Base-by-base conservation (phyloP, 352 stramenopile species). In the Globisporangium viniferum region DNA sequence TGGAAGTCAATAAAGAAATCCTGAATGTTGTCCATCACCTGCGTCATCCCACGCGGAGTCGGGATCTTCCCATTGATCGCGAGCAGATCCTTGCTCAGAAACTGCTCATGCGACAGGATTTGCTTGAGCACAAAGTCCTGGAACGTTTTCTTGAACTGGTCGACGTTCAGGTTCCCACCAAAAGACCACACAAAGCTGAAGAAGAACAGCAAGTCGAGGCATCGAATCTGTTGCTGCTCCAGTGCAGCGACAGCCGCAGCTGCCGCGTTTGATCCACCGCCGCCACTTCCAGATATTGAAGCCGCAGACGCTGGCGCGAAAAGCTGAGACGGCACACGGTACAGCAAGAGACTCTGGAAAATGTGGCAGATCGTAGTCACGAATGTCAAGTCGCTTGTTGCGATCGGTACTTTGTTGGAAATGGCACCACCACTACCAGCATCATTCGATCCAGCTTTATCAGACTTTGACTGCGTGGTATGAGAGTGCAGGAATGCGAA, bases 111-210 rank as follows among this genome's bases (percentile, higher is more conserved):
- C 0, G 60, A 58, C 12, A 73, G 64, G 15, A 92, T 66, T 9
- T 88, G 60, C 2, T 62, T 51, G 36, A 75, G 73, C 7, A 91
- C 66, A 66, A 91, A 88, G 1, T 81, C 79, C 68, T 92, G 72
- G 57, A 92, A 92, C 9, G 73, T 51, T 2, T 31, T 27, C 59
- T 73, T 76, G 22, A 72, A 59, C 20, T 70, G 51, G 59, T 86
- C 79, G 24, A 83, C 61, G 33, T 80, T 55, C 14, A 92, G 29
- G 49, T 91, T 91, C 2, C 82, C 84, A 35, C 86, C 86, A 35
- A 93, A 91, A 4, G 84, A 74, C 86, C 86, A 93, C 5, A 82
- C 65, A 64, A 90, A 90, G 59, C 80, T 88, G 68, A 88, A 91
- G 35, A 93, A 48, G 61, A 93, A 91, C 2, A 85, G 67, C 20